Percentiles rank a stretch among this genome's conserved stretches.
Conservation (phyloP, 106 monocot genomes). For the Acanthochlamys bracteata region DNA sequence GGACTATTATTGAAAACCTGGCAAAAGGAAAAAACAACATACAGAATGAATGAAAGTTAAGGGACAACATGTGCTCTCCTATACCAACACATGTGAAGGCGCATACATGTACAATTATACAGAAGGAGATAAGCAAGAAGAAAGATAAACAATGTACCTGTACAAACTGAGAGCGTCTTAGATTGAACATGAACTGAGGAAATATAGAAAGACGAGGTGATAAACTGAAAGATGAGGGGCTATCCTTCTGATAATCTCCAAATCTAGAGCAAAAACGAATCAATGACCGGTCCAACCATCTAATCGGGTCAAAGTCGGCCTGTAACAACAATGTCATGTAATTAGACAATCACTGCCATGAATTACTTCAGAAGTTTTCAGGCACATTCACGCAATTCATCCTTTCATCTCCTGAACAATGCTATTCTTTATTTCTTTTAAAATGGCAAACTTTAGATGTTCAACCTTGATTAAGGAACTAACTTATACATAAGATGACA, state of each 20-base stretch:
- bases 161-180: slow-evolving; percentile 95
- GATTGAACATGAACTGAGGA: slow-evolving; percentile 91
- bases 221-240: slow-evolving; percentile 78
- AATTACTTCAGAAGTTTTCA: neutral
- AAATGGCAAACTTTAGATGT: too few relatives aligned
- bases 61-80: neutral
- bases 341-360: neutral
- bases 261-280: slow-evolving; percentile 87
- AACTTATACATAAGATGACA: too few relatives aligned
- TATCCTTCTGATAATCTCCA: slow-evolving; percentile 92
- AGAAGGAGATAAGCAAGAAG: neutral
- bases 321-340: slow-evolving; percentile 16
- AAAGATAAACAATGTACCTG: slow-evolving; percentile 43
- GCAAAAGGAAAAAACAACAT: slow-evolving; percentile 2
- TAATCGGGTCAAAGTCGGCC: slow-evolving; percentile 93
- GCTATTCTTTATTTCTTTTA: too few relatives aligned
- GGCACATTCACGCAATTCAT: too few relatives aligned
- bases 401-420: too few relatives aligned
- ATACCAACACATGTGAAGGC: neutral
- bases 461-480: too few relatives aligned
- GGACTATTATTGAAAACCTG: slow-evolving; percentile 95
- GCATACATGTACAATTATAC: neutral
- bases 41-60: neutral
- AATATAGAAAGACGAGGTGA: slow-evolving; percentile 90
- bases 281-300: slow-evolving; percentile 91